Base-by-base conservation (phyloP, 164 flowering plant genomes). In the Tinospora cordifolia region DNA sequence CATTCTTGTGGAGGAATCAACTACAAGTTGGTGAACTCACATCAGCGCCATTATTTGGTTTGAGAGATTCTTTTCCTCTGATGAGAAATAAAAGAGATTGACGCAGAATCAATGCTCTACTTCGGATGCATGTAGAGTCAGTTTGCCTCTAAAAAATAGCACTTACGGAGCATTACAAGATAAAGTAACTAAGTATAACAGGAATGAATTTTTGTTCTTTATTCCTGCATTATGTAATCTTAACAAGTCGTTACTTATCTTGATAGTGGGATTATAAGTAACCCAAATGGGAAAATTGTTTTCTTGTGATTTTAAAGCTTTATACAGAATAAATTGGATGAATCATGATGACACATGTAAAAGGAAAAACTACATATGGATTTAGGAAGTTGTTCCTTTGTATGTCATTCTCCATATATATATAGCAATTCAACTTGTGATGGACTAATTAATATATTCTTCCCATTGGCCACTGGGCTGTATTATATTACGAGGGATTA, bases 161-260 rank as follows among this genome's bases (percentile, higher is more conserved):
- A 19, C 60, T 24, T 54, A 54, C 3, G 6, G 25, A 21, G n/a
- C 60, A 54, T 54, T n/a, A 54, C 60, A 19, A 19, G 60, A 54
- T 54, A 19, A 21, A n/a, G 60, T 54, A 54, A 54, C 60, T n/a
- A 54, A 54, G 60, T 54, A 54, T 54, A 21, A 54, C n/a, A n/a
- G n/a, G 60, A 54, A 54, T 54, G 21, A 17, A 17, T 54, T 54
- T 30, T 54, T 54, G 24, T 9, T 2, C 60, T 19, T 54, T 54
- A 54, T 54, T 54, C 60, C 60, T 54, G 9, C 47, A 13, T 9
- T 44, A 30, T 30, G 24, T 54, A 54, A 54, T 54, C 25, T 54
- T 54, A 25, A 54, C 60, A 19, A 54, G 60, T 54, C n/a, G 22
- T 54, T 9, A 10, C 60, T 21, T 54, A 15, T 6, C 36, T 1